A percentile compares a stretch with the other conserved stretches of the same genome.
Conservation (phyloP, 2,329 filamentous ascomycete species). For the Verticillium longisporum region DNA sequence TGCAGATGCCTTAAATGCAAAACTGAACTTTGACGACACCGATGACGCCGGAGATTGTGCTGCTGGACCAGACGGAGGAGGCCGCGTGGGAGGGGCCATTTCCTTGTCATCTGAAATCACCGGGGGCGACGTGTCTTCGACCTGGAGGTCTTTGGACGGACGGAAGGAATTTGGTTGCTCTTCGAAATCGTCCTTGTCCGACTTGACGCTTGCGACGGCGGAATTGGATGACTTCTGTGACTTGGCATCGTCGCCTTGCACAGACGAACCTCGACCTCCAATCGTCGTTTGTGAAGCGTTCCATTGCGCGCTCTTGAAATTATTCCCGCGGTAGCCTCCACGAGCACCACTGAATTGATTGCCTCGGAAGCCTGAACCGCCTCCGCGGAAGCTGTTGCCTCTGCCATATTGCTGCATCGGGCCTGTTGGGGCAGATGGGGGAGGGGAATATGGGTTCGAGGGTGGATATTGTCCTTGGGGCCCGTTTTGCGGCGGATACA, state of each 20-base stretch:
- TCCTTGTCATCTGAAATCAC: constrained; percentile 37
- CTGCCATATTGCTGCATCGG: constrained; percentile 47
- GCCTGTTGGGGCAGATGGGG: constrained; percentile 50
- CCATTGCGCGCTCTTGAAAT: constrained; percentile 66
- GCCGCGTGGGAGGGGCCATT: constrained; percentile 48
- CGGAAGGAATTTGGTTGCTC: constrained; percentile 56
- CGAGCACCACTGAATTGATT: constrained; percentile 46
- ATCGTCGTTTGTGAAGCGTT: constrained; percentile 41
- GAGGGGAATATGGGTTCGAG: constrained; percentile 38
- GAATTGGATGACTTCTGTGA: constrained; percentile 15
- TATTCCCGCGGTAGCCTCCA: constrained; percentile 49
- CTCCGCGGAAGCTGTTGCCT: constrained; percentile 39
- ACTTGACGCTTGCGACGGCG: constrained; percentile 8
- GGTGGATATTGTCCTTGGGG: constrained; percentile 49
- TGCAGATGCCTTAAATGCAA: constrained; percentile 76
- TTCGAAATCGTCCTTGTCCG: constrained; percentile 25
- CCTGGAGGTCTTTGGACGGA: constrained; percentile 57
- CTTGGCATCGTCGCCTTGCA: constrained; percentile 21
- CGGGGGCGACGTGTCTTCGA: constrained; percentile 46
- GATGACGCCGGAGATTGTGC: constrained; percentile 40
- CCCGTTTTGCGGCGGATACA: constrained; percentile 43
- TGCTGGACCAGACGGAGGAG: constrained; percentile 48
- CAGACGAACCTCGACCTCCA: constrained; percentile 30
- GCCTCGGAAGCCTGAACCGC: constrained; percentile 49
- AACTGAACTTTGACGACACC: constrained; percentile 80